Evolutionary conservation across 2,329 filamentous ascomycete species (phyloP).

Genomic region (Penicillium oxalicum): DNA sequence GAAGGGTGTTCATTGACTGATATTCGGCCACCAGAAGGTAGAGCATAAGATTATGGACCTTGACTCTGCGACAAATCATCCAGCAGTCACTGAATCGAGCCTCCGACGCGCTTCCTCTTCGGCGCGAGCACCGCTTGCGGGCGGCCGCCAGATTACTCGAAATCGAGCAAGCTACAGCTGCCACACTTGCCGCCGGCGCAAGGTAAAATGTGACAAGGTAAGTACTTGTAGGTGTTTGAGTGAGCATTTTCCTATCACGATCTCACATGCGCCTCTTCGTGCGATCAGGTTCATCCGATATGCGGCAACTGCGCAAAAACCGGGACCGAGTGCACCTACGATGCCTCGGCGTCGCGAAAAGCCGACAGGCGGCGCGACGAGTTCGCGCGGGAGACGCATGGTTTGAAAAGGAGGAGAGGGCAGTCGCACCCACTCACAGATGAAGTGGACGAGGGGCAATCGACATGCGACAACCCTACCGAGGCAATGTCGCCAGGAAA

Average conservation of each 20-base stretch:
- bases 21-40: background rate
- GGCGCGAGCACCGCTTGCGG: conserved; percentile 16
- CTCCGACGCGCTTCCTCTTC: conserved; percentile 6
- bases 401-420: conserved; percentile 33
- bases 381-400: conserved; percentile 19
- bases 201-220: conserved; percentile 45
- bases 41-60: conserved; percentile 12
- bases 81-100: conserved; percentile 4
- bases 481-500: conserved; percentile 21
- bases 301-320: conserved; percentile 44
- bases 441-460: conserved; percentile 30
- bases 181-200: conserved; percentile 42
- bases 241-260: too few species aligned
- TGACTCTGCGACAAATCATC: conserved; percentile 6
- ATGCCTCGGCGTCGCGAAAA: conserved; percentile 28
- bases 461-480: conserved; percentile 26
- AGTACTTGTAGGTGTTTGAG: too few species aligned
- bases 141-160: conserved; percentile 42
- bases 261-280: too few species aligned
- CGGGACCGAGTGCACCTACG: conserved; percentile 39
- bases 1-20: background rate
- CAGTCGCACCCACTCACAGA: conserved; percentile 24
- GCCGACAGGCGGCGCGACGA: conserved; percentile 11
- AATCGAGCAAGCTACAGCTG: conserved; percentile 45
- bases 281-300: conserved; percentile 36